Base-by-base conservation (phyloP, 345 rosid species). In the Excoecaria cochinchinensis region DNA sequence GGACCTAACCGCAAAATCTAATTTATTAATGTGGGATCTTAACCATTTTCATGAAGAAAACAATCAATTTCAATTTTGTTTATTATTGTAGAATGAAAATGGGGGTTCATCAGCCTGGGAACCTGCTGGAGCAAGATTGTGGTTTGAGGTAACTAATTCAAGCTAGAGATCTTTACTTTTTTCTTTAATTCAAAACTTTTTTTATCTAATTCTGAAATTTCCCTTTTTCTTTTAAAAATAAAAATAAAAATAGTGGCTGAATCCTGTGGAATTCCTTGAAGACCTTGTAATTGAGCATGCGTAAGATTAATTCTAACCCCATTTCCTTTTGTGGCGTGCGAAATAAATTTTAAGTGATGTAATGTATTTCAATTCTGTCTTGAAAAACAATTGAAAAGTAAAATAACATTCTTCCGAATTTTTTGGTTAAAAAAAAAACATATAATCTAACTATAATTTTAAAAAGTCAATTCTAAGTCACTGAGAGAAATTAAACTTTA, bases 71-170 rank as follows among this genome's bases (percentile, higher is more conserved):
- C 15, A 65, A 8, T 9, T 4, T 69, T 15, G 15, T 40, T 3
- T 16, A 25, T 63, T 65, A 10, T 65, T 73, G 52, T 48, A 87
- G 89, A 81, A 80, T 62, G 47, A 71, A 72, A 82, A 68, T 74
- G 89, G 89, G 19, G 91, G 89, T 38, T 19, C 77, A 55, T 73
- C 87, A 25, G 77, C 82, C 2, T 85, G 85, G 88, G 88, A 85
- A 47, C 78, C 72, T 13, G 80, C 78, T 10, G 68, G 80, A 6
- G 79, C 82, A 44, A 47, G 47, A 0, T 9, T 9, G n/a, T 47
- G 79, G 73, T 24, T 82, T 22, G 85, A 85, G 74, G 87, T 85
- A 75, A 11, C 10, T 63, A 16, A 5, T 9, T 38, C 15, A 36
- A 12, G 17, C 15, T 25, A 51, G 24, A 5, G 12, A 11, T 51